Evolutionary conservation across 495 filamentous ascomycete genomes (phyloP).

Genomic region (Penicillium macrosclerotiorum): DNA sequence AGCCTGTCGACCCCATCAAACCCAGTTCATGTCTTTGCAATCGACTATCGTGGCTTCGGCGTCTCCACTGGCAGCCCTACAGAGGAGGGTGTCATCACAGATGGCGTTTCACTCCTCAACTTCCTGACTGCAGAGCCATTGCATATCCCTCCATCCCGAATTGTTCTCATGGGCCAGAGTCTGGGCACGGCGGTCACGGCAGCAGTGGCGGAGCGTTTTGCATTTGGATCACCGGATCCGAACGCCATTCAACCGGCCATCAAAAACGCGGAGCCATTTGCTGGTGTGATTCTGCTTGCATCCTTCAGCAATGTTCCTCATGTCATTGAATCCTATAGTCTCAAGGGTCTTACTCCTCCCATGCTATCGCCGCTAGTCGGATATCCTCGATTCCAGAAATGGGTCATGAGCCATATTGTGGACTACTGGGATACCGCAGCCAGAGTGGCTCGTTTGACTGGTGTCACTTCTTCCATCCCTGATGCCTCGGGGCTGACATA

Average conservation of each 20-base stretch:
- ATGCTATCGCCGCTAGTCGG: constrained; percentile 69
- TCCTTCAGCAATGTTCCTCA: constrained; percentile 72
- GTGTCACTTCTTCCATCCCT: constrained; percentile 20
- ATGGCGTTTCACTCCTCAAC: constrained; percentile 68
- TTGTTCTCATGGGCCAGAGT: constrained; percentile 82
- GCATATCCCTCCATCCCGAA: constrained; percentile 62
- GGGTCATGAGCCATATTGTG: constrained; percentile 45
- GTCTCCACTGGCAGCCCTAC: constrained; percentile 75
- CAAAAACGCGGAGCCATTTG: constrained; percentile 50
- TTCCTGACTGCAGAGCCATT: constrained; percentile 48
- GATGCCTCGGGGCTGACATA: constrained; percentile 26
- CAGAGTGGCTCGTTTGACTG: constrained; percentile 46
- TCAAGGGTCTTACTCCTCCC: constrained; percentile 76
- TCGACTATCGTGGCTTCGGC: constrained; percentile 93
- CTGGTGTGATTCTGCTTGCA: constrained; percentile 75
- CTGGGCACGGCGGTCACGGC: constrained; percentile 83
- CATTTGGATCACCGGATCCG: constrained; percentile 42
- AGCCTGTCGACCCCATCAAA: constrained; percentile 45
- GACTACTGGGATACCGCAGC: constrained; percentile 56
- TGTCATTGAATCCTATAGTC: constrained; percentile 68
- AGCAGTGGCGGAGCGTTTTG: constrained; percentile 68
- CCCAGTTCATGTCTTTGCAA: constrained; percentile 63
- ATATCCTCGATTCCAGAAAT: constrained; percentile 52
- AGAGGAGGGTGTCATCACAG: constrained; percentile 77
- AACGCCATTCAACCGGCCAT: constrained; percentile 36